Conservation (phyloP, 441 rosid species). For the Caryocar brasiliense region DNA sequence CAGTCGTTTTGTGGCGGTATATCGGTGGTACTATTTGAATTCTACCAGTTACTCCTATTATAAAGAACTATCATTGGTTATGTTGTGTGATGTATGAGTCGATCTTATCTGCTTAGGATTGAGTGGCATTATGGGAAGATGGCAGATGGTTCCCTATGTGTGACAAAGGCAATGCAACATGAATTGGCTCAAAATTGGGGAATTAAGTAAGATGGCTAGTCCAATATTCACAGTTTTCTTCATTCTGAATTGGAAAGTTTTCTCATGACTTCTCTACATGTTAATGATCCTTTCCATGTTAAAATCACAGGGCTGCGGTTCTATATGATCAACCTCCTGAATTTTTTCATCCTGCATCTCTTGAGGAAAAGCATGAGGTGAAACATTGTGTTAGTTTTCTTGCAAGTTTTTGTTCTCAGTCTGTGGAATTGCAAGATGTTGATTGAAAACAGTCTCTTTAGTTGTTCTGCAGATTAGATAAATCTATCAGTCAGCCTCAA, state of each 20-base stretch:
- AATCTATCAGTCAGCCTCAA: constrained; percentile 39
- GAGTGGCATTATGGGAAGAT: constrained; percentile 77
- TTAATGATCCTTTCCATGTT: background rate
- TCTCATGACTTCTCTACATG: constrained; percentile 3
- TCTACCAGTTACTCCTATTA: background rate
- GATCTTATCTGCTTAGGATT: constrained; percentile 35
- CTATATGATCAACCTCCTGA: constrained; percentile 94
- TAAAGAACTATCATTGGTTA: background rate
- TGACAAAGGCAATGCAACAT: constrained; percentile 92
- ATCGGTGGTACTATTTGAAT: constrained; percentile 51
- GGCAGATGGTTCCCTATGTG: constrained; percentile 84
- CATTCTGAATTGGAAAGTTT: background rate
- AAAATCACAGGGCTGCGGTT: constrained; percentile 51
- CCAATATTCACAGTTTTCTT: constrained; percentile 13
- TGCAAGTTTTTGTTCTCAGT: background rate
- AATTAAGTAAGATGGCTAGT: constrained; percentile 54
- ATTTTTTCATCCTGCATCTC: constrained; percentile 63
- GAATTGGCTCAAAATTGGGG: constrained; percentile 95
- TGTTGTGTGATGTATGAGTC: constrained; percentile 7
- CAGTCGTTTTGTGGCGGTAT: constrained; percentile 64
- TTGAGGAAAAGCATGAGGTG: constrained; percentile 77
- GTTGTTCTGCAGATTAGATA: constrained; percentile 75
- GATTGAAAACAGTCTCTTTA: constrained; percentile 22
- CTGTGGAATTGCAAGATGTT: background rate
- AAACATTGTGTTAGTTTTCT: background rate